Conservation (phyloP, 2,329 filamentous ascomycete genomes). For the Penicillium sclerotigenum region DNA sequence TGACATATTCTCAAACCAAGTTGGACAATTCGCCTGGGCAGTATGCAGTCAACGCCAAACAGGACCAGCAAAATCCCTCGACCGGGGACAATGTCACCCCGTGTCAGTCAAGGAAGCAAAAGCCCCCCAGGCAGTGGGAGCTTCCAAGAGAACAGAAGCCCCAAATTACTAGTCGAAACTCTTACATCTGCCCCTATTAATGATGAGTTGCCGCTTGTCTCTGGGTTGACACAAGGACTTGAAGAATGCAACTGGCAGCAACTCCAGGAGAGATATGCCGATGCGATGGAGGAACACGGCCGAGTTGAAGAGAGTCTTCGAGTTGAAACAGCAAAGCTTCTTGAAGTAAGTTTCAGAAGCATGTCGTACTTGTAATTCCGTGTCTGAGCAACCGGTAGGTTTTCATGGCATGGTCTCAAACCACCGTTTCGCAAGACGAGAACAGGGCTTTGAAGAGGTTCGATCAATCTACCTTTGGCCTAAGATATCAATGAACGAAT, state of each 20-base stretch:
- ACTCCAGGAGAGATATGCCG: constrained; percentile 67
- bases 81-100: constrained; percentile 11
- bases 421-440: constrained; percentile 69
- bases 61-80: constrained; percentile 7
- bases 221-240: constrained; percentile 50
- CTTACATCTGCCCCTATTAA: neutral
- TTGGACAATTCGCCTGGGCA: neutral
- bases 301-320: constrained; percentile 63
- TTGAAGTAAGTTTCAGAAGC: constrained; percentile 50
- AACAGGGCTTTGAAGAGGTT: constrained; percentile 74
- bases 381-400: constrained; percentile 52
- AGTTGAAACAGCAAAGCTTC: constrained; percentile 64
- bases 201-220: constrained; percentile 17
- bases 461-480: constrained; percentile 8
- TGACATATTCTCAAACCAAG: neutral
- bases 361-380: neutral
- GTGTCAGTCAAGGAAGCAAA: constrained; percentile 13
- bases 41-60: constrained; percentile 5
- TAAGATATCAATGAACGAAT: neutral
- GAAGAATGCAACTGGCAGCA: constrained; percentile 70
- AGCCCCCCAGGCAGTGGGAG: neutral
- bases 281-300: constrained; percentile 61
- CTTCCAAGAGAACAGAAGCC: constrained; percentile 11
- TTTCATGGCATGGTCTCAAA: constrained; percentile 74
- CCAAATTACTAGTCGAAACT: constrained; percentile 7